Evolutionary conservation across 345 rosid species (phyloP), one percentile per base, ranked within the genome.

Genomic region (Eucalyptus brandiana): DNA sequence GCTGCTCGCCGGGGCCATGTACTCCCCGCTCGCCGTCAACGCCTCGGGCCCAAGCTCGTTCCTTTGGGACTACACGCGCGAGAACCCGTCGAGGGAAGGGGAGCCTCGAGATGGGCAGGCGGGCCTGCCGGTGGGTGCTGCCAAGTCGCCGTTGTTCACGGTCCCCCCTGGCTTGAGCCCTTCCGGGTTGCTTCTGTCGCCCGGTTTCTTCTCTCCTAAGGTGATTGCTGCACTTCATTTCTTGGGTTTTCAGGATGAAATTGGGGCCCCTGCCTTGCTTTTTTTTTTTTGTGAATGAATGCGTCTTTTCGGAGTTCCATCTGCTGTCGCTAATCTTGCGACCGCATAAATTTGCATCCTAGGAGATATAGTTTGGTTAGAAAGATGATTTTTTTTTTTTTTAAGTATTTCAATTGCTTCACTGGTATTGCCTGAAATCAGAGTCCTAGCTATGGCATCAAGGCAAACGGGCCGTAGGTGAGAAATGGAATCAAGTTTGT

Each of bases 91-190:
- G 62, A 72, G 88, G 90, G 93, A 89, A 48, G 92, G 67, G 89
- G 93, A 83, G 91, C 89, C 62, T 86, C 89, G 89, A 86, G 93
- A 91, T 81, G 89, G 93, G 91, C 96, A 95, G 32, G 87, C 87
- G 93, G 89, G 87, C 90, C 94, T 92, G 94, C 91, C 90, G 87
- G 94, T 9, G 58, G 58, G 24, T 53, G 58, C 93, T 88, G 93
- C 90, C 87, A 91, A 89, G 89, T 92, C 97, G 85, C 94, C 97
- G 42, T 67, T 93, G 89, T 96, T 96, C 89, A 95, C 97, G 85
- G 95, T 96, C 85, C 98, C 99, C 83, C 92, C 99, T 87, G 99
- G 98, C 51, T 89, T 97, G 91, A 98, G 99, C 91, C 99, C 99
- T 91, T 97, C 99, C 86, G 96, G 96, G 88, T 94, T 97, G 92